A percentile compares a stretch with the other conserved stretches of the same genome.
Conservation (phyloP, 805 yeast species). For the Myxozyma lipomycoides region DNA sequence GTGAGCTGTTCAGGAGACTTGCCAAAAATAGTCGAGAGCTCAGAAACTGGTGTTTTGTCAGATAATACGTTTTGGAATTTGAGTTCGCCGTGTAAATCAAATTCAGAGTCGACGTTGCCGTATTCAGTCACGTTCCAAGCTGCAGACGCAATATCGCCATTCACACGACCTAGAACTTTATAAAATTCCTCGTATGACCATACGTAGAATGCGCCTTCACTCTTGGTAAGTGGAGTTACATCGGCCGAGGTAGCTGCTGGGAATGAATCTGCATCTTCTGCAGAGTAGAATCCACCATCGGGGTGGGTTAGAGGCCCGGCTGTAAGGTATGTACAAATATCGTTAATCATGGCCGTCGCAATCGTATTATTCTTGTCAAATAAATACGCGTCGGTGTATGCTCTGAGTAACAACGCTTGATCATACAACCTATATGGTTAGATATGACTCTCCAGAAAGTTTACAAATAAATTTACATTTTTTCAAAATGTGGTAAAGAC, state of each 20-base stretch:
- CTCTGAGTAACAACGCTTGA: conserved; percentile 38
- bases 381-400: conserved; percentile 33
- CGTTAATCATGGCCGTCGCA: conserved; percentile 28
- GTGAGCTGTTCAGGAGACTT: conserved; percentile 28
- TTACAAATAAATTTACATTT: conserved; percentile 28
- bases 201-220: conserved; percentile 38
- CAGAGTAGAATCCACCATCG: conserved; percentile 35
- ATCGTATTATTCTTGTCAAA: conserved; percentile 28
- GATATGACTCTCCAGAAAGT: background rate
- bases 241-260: conserved; percentile 28
- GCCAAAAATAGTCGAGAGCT: conserved; percentile 39
- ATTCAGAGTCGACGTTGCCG: conserved; percentile 39
- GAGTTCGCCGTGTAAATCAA: conserved; percentile 36
- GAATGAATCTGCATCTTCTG: conserved; percentile 38
- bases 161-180: conserved; percentile 27
- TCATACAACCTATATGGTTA: conserved; percentile 32
- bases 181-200: conserved; percentile 39
- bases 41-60: conserved; percentile 27
- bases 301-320: conserved; percentile 30
- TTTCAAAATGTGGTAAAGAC: conserved; percentile 42
- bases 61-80: conserved; percentile 36
- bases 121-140: conserved; percentile 38
- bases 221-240: conserved; percentile 13
- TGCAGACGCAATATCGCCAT: conserved; percentile 36
- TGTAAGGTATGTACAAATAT: conserved; percentile 30